Evolutionary conservation across 1,139 yeast genomes (phyloP).

Genomic region (Zygosaccharomyces sapae): DNA sequence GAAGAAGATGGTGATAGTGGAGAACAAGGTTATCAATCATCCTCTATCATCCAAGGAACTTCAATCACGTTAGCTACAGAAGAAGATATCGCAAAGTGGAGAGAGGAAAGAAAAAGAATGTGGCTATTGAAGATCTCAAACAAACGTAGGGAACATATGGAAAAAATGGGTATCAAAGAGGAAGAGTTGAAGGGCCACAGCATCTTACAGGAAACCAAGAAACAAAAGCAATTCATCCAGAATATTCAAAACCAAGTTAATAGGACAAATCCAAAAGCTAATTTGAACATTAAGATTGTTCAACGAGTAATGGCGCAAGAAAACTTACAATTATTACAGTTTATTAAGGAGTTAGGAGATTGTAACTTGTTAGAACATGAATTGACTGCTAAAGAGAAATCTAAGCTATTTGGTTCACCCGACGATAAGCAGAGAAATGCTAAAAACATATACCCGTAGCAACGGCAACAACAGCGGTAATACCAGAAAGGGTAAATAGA

Average conservation of each 20-base stretch:
- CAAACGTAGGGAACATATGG: constrained; percentile 42
- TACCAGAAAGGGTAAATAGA: constrained; percentile 4
- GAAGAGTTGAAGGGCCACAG: constrained; percentile 24
- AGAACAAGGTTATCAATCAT: background rate
- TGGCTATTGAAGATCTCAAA: constrained; percentile 57
- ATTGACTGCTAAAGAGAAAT: constrained; percentile 32
- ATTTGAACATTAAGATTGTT: constrained; percentile 29
- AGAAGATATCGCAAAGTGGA: constrained; percentile 79
- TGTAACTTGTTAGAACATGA: constrained; percentile 30
- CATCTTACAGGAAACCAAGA: constrained; percentile 28
- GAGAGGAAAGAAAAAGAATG: constrained; percentile 67
- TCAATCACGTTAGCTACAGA: constrained; percentile 58
- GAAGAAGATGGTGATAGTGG: constrained; percentile 3
- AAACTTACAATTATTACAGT: constrained; percentile 29
- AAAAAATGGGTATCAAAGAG: constrained; percentile 31
- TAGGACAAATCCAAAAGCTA: constrained; percentile 29
- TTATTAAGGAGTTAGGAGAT: constrained; percentile 36
- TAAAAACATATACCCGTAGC: constrained; percentile 7
- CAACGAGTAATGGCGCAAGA: constrained; percentile 35
- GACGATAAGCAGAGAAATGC: constrained; percentile 8
- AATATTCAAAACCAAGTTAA: constrained; percentile 34
- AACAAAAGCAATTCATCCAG: constrained; percentile 34
- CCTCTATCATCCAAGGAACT: constrained; percentile 51
- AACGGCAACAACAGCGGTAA: background rate
- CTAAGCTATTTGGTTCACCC: constrained; percentile 28